Evolutionary conservation across 257 asterid genomes (phyloP).

Genomic region (Solanum ahanhuiri): DNA sequence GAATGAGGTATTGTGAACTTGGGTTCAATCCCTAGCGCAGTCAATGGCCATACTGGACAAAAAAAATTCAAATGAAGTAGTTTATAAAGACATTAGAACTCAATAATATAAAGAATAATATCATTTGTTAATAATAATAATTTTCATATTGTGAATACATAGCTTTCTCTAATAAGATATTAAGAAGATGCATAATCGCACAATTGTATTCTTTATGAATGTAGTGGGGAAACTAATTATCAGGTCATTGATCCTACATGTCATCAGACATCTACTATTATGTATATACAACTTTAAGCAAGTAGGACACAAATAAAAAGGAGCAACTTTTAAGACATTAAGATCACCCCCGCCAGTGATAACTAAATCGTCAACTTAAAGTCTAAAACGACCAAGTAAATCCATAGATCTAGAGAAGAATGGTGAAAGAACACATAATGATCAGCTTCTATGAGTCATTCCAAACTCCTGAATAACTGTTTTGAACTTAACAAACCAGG

Average conservation of each 20-base stretch:
- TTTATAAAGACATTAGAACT: background rate
- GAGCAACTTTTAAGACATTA: background rate
- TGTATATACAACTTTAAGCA: background rate
- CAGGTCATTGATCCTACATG: background rate
- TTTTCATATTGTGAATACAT: background rate
- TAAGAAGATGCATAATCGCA: background rate
- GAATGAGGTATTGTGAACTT: constrained; percentile 86
- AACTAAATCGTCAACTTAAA: background rate
- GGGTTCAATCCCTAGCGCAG: constrained; percentile 93
- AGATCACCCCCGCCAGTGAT: background rate
- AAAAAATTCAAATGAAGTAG: background rate
- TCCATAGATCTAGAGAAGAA: background rate
- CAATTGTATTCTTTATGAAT: background rate
- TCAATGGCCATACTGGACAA: constrained; percentile 90
- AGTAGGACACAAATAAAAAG: background rate
- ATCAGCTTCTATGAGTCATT: background rate
- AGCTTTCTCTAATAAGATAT: background rate
- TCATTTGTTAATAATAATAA: background rate
- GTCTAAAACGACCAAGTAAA: background rate
- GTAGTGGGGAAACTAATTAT: background rate
- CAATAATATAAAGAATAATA: background rate
- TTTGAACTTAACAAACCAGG: background rate
- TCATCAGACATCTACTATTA: background rate
- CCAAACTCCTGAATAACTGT: background rate
- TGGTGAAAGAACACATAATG: background rate